phyloP scores from a whole-genome alignment of 1,284 basidiomycete genomes.

The Taiwanofungus camphoratus region DNA sequence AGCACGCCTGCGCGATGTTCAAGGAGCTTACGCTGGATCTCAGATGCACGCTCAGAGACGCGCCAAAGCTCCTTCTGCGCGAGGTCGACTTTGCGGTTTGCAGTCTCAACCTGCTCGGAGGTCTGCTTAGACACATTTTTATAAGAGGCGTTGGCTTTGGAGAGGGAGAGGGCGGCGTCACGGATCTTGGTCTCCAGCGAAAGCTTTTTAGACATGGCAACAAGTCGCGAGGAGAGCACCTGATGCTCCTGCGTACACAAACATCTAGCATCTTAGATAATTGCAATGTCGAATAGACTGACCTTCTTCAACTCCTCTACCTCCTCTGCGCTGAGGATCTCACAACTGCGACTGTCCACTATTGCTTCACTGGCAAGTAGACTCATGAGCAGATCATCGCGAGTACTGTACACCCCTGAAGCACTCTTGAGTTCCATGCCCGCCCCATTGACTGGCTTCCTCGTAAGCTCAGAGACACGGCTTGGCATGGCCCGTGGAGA shows the following conservation, averaged over 20 bases:
- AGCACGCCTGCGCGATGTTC: slow-evolving; percentile 77
- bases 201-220: slow-evolving; percentile 63
- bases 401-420: slow-evolving; percentile 41
- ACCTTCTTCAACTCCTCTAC: slow-evolving; percentile 92
- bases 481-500: slow-evolving; percentile 29
- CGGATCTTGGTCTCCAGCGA: slow-evolving; percentile 75
- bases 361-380: slow-evolving; percentile 84
- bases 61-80: slow-evolving; percentile 68
- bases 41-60: slow-evolving; percentile 54
- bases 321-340: slow-evolving; percentile 76
- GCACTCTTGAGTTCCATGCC: slow-evolving; percentile 34
- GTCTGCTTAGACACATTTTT: slow-evolving; percentile 59
- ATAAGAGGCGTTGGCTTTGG: slow-evolving; percentile 57
- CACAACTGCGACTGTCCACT: slow-evolving; percentile 71
- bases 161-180: slow-evolving; percentile 67
- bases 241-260: slow-evolving; percentile 54
- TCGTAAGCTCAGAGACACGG: slow-evolving; percentile 24
- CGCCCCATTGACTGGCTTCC: slow-evolving; percentile 29
- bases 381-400: slow-evolving; percentile 78
- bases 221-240: slow-evolving; percentile 54
- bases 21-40: slow-evolving; percentile 55
- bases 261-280: background rate
- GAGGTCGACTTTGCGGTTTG: slow-evolving; percentile 59
- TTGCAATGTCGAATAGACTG: slow-evolving; percentile 19
- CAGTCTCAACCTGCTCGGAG: slow-evolving; percentile 63